These are phyloP conservation scores for Rhinocladiella mackenziei DNA, from an alignment of 2,329 filamentous ascomycete species.

Conservation along the genomic window DNA sequence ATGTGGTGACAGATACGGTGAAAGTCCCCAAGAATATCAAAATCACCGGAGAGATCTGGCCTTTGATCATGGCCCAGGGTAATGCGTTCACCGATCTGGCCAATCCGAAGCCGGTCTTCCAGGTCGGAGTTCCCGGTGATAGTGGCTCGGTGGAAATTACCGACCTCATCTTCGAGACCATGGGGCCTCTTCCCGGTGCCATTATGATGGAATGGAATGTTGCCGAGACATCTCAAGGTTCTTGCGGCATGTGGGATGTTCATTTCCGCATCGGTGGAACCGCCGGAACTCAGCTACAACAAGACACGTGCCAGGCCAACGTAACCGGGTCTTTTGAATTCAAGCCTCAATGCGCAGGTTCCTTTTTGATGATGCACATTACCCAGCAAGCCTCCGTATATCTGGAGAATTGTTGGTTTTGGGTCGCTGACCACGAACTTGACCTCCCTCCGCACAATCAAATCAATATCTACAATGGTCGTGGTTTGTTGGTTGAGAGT, in stretches of 20 bases:
- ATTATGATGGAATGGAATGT: constrained; percentile 93
- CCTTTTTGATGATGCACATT: constrained; percentile 61
- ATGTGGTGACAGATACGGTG: constrained; percentile 58
- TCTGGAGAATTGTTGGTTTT: constrained; percentile 86
- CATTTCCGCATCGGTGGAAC: constrained; percentile 89
- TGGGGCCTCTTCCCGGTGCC: constrained; percentile 77
- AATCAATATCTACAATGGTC: constrained; percentile 77
- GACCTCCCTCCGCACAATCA: constrained; percentile 66
- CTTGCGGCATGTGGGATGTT: constrained; percentile 86
- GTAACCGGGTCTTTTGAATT: constrained; percentile 56
- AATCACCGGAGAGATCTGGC: constrained; percentile 89
- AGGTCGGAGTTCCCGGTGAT: constrained; percentile 74
- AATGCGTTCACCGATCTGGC: constrained; percentile 66
- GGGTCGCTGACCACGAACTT: constrained; percentile 87
- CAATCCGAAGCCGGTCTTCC: constrained; percentile 79
- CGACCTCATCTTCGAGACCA: constrained; percentile 80
- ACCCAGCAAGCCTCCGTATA: constrained; percentile 62
- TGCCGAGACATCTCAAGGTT: constrained; percentile 58
- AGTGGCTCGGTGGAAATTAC: constrained; percentile 79
- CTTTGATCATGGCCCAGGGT: constrained; percentile 80
- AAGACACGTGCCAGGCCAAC: constrained; percentile 73
- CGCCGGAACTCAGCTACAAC: constrained; percentile 77
- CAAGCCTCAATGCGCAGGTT: constrained; percentile 66
- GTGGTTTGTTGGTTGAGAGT: constrained; percentile 76
- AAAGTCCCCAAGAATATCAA: constrained; percentile 68